Evolutionary conservation across 805 yeast species (phyloP), one percentile per base, ranked within the genome.

Genomic region (Metschnikowia reukaufii): DNA sequence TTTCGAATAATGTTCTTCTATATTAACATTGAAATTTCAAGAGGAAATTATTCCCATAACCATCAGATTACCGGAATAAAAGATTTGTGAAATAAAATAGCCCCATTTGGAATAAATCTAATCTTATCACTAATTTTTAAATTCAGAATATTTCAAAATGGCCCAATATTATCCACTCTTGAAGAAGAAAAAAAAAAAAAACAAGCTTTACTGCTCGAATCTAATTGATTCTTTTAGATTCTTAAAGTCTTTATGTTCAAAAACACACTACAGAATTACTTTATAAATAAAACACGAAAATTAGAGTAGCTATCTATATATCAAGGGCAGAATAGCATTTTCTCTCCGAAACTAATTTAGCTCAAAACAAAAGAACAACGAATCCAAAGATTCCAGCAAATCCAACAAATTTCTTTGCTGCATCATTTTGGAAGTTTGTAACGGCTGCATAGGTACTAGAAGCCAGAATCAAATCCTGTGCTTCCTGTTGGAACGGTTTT

Each of bases 371-470:
- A 32, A 52, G 39, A 8, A 52, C 56, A 15, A 40, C 54, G 18
- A 48, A 38, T 1, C 52, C 56, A 27, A 47, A 34, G 5, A 50
- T 12, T 10, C 55, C 55, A 19, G 49, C 55, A 16, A 38, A 30
- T 9, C 55, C 56, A 16, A 35, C 48, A 9, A 37, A 74, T 50
- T 65, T 69, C 61, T 65, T 73, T 47, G 63, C 65, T 47, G 68
- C 77, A 56, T 62, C 67, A 49, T 58, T 62, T 51, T 58, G 35
- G 36, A 15, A 12, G 9, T 41, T 13, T 19, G 48, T 20, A 13
- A 46, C 39, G 7, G 41, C 45, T 16, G 48, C 44, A 17, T 40
- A 12, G 12, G 37, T 13, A 15, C 36, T 34, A n/a, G 39, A 33
- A 6, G 7, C 13, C 36, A n/a, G 17, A 5, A 15, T 20, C 15